Base-by-base conservation (phyloP, 495 filamentous ascomycete species). In the Trichoderma erinaceum region DNA sequence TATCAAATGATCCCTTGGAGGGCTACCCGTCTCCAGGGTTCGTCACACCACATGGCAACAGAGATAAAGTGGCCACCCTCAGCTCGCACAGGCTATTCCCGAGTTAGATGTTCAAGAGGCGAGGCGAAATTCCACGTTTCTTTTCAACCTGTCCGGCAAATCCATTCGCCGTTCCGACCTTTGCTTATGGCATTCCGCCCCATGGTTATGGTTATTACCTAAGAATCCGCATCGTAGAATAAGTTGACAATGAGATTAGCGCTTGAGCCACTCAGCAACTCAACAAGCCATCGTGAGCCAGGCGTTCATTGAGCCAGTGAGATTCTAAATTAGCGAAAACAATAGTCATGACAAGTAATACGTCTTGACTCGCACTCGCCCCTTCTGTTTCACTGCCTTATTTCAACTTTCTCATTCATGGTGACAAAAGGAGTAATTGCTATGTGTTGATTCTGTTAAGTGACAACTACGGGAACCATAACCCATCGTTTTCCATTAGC, bases 201-300 rank as follows among this genome's bases (percentile, higher is more conserved):
- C 35, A 38, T 10, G 35, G 35, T 5, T 23, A 16, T 18, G 12
- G 10, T 44, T 16, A 50, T 18, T 21, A 7, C 6, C n/a, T 21
- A 52, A 21, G 8, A 11, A 23, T 23, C 48, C 2, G 16, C 18
- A 7, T 52, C 48, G 35, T 38, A 38, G 35, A 38, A 38, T 38
- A 52, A 6, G 21, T 21, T 11, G 21, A 23, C 18, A 23, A 23
- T 21, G 21, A 18, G 48, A 23, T 3, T 21, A 21, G 48, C 48
- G 48, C 6, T 23, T 52, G 18, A 52, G 48, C 48, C n/a, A 52
- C 48, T 52, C 48, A 52, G 48, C 48, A 52, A 52, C 48, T 52
- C 48, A 52, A n/a, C 48, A 52, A 52, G 48, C 3, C 48, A 21
- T 23, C 21, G n/a, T 10, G n/a, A 18, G 3, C 4, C 21, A 21